Evolutionary conservation across 495 filamentous ascomycete species (phyloP), one percentile per base, ranked within the genome.

Genomic region (Amorphotheca resinae): DNA sequence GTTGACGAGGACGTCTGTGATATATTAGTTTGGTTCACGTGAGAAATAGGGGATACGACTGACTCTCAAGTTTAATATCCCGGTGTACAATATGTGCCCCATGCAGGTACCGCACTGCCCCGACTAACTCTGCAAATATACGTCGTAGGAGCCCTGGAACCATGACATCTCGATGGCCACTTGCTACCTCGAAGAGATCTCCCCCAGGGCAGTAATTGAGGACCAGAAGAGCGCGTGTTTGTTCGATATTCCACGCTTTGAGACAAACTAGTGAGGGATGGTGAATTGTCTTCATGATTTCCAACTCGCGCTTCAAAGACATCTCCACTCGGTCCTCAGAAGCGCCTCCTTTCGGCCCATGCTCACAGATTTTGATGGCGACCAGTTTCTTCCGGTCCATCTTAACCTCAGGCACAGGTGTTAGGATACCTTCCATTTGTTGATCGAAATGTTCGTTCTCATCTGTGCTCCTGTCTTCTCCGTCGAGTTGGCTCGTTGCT

Each of bases 41-140:
- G 38, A 23, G 33, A 48, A 51, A 51, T 54, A 37, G 35, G 11
- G 36, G 11, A 38, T 11, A 28, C 11, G n/a, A 66, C 82, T 64
- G 69, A 94, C 88, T 98, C 65, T 98, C 91, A 37, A 98, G 76
- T 62, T 98, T 98, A 56, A 98, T 93, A 62, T 98, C 91, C 20
- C 91, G 77, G 56, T 98, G 91, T 32, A 95, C 89, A 49, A 98
- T 95, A 52, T 73, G 82, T 53, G 83, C 59, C 22, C 68, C 66
- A 62, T 98, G 91, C 22, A 98, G 67, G 68, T 95, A 93, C 18
- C 70, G 72, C 22, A 94, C 77, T 2, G 93, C 93, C 44, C 72
- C 72, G 14, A 95, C 80, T 47, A 95, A 58, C 59, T 98, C 91
- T 9, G 87, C 71, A 61, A 94, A 94, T 22, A 98, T 88, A 22